These are phyloP conservation scores for Syzygium aqueum DNA, from an alignment of 345 rosid genomes.

Conservation along the genomic window DNA sequence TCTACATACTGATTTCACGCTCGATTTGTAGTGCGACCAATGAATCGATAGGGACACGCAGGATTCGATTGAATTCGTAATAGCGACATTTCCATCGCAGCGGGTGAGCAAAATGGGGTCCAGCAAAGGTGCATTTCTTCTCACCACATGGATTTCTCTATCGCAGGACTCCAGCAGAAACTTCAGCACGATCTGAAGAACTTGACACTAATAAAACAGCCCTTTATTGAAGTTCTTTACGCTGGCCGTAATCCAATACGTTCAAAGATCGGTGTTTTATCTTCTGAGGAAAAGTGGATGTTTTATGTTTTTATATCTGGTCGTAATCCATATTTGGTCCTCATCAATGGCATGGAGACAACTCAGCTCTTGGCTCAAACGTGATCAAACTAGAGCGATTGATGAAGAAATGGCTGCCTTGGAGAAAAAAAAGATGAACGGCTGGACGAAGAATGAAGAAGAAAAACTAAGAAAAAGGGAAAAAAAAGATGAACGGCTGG, in stretches of 20 bases:
- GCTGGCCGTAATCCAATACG: not conserved
- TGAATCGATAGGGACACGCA: not conserved
- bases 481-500: too few species aligned
- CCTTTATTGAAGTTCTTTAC: too few species aligned
- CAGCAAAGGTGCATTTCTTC: not conserved
- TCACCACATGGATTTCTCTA: too few species aligned
- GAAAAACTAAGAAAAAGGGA: too few species aligned
- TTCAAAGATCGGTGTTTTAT: not conserved
- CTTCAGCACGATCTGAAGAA: too few species aligned
- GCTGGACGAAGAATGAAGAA: too few species aligned
- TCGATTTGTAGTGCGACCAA: not conserved
- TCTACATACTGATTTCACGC: not conserved
- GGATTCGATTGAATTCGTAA: not conserved
- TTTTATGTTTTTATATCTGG: not conserved
- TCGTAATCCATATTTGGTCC: not conserved
- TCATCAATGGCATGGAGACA: not conserved
- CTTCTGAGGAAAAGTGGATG: not conserved
- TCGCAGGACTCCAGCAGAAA: too few species aligned
- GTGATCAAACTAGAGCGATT: not conserved
- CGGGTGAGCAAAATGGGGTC: not conserved
- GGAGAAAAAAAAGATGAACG: not conserved
- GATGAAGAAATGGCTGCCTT: not conserved
- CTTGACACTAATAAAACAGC: too few species aligned
- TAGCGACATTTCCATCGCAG: not conserved
- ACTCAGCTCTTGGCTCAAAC: not conserved